Evolutionary conservation across 495 filamentous ascomycete species (phyloP), one percentile per base, ranked within the genome.

Genomic region (Talaromyces trachyspermus): DNA sequence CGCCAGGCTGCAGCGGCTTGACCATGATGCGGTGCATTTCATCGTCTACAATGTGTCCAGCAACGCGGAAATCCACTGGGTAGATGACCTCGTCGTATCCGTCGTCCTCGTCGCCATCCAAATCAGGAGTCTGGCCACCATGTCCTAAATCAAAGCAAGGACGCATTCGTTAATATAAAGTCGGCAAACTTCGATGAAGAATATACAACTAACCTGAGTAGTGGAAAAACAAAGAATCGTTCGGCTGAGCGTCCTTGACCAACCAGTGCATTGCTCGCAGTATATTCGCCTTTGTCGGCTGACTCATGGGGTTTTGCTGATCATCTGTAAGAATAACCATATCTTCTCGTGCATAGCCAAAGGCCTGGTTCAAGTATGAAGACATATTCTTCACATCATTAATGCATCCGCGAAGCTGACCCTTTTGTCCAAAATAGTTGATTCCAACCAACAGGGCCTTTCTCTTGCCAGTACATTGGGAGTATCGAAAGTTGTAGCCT

Each of bases 21-120:
- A 98, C 94, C 89, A 98, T 94, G 64, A 97, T 96, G 43, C 86
- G 77, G 62, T 98, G 92, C 89, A 98, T 95, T 70, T 97, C 92
- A 56, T 98, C 92, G 62, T 98, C 92, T 47, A 92, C 89, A 55
- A 98, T 95, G 64, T 96, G 91, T 3, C 94, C 92, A 36, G 84
- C 83, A 43, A 78, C 75, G 29, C 89, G 75, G 75, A 95, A 97
- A 63, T 98, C 92, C 3, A 95, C 88, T 3, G 92, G 92, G 62
- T 96, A 98, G 59, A 98, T 94, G 38, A 95, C 94, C 67, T 98
- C 92, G 56, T 98, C 92, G 57, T 95, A 95, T 47, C 91, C 91
- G 55, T 95, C 89, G 11, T 89, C 84, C 66, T 95, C 89, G 57
- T 95, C 89, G 10, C 89, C 92, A 53, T 97, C 91, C 15, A 89